Evolutionary conservation across 768 basidiomycete species (phyloP).

Genomic region (Tricholoma matsutake): DNA sequence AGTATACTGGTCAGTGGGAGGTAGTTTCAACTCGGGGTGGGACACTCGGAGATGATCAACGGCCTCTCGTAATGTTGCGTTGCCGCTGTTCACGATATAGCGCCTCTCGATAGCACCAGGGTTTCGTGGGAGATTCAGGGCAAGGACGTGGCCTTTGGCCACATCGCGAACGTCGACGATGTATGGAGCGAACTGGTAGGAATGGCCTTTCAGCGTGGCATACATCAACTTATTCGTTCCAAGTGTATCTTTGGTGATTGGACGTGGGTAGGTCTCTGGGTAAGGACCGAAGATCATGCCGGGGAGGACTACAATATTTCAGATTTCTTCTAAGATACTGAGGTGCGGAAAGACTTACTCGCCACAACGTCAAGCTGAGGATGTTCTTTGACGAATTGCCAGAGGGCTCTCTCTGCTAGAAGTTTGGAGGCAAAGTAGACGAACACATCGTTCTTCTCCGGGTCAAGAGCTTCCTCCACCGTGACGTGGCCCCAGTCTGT

Average conservation of each 20-base stretch:
- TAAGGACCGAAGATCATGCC: constrained; percentile 38
- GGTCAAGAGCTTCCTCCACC: constrained; percentile 26
- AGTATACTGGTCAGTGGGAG: neutral
- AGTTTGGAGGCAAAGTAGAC: constrained; percentile 41
- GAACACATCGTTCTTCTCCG: constrained; percentile 26
- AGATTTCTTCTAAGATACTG: neutral
- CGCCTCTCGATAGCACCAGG: constrained; percentile 22
- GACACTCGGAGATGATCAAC: neutral
- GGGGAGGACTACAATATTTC: constrained; percentile 25
- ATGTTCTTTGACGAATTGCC: constrained; percentile 28
- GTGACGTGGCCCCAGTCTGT: constrained; percentile 35
- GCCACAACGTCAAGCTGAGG: constrained; percentile 33
- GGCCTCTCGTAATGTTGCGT: constrained; percentile 30
- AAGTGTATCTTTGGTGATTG: constrained; percentile 17
- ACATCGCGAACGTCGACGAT: constrained; percentile 36
- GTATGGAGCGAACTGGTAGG: constrained; percentile 21
- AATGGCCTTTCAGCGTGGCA: constrained; percentile 24
- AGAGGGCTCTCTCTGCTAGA: constrained; percentile 38
- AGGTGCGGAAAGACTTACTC: constrained; percentile 24
- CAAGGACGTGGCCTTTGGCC: constrained; percentile 31
- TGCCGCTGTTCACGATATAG: constrained; percentile 27
- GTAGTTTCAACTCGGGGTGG: neutral
- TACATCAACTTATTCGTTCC: constrained; percentile 30
- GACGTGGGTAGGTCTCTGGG: constrained; percentile 28
- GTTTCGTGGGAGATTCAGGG: constrained; percentile 24